Evolutionary conservation across 225 moss, liverwort and hornwort genomes (phyloP).

Genomic region (Lunularia cruciata): DNA sequence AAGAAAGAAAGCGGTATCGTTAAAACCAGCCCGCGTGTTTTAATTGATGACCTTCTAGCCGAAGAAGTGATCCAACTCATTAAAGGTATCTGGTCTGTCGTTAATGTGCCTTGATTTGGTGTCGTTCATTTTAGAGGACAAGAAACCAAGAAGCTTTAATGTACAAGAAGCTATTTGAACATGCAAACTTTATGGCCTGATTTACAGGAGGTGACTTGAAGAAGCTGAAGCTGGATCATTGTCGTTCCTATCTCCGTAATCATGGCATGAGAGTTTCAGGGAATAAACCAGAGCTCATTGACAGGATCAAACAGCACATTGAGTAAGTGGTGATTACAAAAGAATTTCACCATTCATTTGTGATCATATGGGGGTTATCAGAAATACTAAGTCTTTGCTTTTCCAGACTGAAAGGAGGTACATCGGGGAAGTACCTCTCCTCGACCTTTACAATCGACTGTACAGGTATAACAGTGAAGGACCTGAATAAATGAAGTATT

Average conservation of each 20-base stretch:
- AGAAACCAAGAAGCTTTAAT: neutral
- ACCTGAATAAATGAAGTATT: no score
- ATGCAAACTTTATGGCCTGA: neutral
- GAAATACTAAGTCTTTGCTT: conserved; percentile 2
- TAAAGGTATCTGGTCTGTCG: conserved; percentile 1
- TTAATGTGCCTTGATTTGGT: no score
- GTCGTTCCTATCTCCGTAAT: conserved; percentile 66
- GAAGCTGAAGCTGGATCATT: conserved; percentile 54
- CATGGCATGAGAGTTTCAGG: conserved; percentile 62
- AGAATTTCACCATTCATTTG: no score
- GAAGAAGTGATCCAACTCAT: conserved; percentile 4
- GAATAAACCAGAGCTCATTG: conserved; percentile 57
- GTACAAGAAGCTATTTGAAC: neutral
- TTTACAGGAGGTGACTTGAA: conserved; percentile 52
- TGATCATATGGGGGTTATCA: no score
- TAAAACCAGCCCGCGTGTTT: neutral
- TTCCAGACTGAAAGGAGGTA: conserved; percentile 37
- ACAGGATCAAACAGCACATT: conserved; percentile 68
- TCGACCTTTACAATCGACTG: conserved; percentile 23
- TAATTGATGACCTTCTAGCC: neutral
- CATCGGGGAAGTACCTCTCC: conserved; percentile 16
- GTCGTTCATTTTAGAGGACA: no score
- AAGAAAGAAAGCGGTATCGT: neutral
- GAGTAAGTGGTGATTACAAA: conserved; percentile 38
- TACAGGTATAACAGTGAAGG: neutral